These are phyloP conservation scores for Kluyveromyces marxianus DNA, from an alignment of 1,139 yeast species.

Conservation along the genomic window DNA sequence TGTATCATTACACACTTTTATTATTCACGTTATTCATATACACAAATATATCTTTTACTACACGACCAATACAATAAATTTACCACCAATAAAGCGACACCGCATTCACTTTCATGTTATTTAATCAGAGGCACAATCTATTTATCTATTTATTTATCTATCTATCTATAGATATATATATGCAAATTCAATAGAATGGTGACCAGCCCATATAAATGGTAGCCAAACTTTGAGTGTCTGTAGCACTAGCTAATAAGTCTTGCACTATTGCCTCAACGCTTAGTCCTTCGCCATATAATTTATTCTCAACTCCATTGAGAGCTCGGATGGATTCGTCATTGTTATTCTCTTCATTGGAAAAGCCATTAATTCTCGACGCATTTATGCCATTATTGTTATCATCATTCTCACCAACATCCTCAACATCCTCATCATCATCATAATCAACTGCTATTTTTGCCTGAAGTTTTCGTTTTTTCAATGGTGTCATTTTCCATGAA, in stretches of 20 bases:
- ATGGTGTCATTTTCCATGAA: slow-evolving; percentile 78
- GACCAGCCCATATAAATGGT: slow-evolving; percentile 81
- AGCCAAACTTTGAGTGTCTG: slow-evolving; percentile 59
- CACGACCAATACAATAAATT: too few relatives aligned
- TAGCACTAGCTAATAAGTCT: slow-evolving; percentile 73
- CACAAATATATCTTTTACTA: too few relatives aligned
- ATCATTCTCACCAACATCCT: slow-evolving; percentile 18
- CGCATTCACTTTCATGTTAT: too few relatives aligned
- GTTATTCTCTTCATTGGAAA: slow-evolving; percentile 25
- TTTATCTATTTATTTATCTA: too few relatives aligned
- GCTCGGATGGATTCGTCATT: slow-evolving; percentile 68
- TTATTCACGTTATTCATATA: not conserved
- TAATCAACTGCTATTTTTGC: slow-evolving; percentile 24
- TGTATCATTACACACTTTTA: slow-evolving; percentile 1
- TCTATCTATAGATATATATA: too few relatives aligned
- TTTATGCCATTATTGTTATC: slow-evolving; percentile 9
- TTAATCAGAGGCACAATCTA: too few relatives aligned
- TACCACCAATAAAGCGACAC: too few relatives aligned
- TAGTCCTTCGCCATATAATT: slow-evolving; percentile 57
- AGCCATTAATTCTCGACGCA: slow-evolving; percentile 10
- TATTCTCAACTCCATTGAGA: slow-evolving; percentile 60
- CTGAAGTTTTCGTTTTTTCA: slow-evolving; percentile 51
- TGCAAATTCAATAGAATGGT: slow-evolving; percentile 32
- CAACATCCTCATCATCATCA: slow-evolving; percentile 15
- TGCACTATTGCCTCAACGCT: slow-evolving; percentile 81